Evolutionary conservation across 768 basidiomycete genomes (phyloP).

Genomic region (Trametes villosa): DNA sequence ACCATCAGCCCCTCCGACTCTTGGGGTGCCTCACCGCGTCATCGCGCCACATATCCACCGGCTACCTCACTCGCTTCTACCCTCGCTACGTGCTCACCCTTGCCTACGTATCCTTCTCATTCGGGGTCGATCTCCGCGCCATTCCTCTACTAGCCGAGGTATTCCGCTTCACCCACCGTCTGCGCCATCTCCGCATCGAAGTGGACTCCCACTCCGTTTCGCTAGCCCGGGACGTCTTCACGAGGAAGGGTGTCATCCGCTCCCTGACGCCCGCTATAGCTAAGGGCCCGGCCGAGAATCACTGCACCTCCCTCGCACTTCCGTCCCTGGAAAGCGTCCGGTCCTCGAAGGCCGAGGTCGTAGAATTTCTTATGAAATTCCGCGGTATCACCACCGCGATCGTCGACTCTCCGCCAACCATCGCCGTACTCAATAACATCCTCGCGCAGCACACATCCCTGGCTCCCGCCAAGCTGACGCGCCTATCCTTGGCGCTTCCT

Average conservation of each 20-base stretch:
- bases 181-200: neutral
- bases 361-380: no score
- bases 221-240: neutral
- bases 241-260: neutral
- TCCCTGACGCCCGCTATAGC: neutral
- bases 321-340: neutral
- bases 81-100: neutral
- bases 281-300: neutral
- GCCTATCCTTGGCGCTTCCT: no score
- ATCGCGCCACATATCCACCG: neutral
- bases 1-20: no score
- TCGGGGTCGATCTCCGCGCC: neutral
- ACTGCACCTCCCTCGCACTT: neutral
- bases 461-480: no score
- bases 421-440: no score
- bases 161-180: neutral
- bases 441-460: no score
- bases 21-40: neutral
- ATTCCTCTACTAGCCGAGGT: neutral
- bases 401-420: no score
- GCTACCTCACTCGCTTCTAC: neutral
- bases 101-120: neutral
- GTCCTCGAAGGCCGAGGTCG: no score
- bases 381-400: no score
- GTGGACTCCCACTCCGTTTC: neutral